Evolutionary conservation across 352 stramenopile genomes (phyloP), one percentile per base, ranked within the genome.

Genomic region (Blastocystis sp.): DNA sequence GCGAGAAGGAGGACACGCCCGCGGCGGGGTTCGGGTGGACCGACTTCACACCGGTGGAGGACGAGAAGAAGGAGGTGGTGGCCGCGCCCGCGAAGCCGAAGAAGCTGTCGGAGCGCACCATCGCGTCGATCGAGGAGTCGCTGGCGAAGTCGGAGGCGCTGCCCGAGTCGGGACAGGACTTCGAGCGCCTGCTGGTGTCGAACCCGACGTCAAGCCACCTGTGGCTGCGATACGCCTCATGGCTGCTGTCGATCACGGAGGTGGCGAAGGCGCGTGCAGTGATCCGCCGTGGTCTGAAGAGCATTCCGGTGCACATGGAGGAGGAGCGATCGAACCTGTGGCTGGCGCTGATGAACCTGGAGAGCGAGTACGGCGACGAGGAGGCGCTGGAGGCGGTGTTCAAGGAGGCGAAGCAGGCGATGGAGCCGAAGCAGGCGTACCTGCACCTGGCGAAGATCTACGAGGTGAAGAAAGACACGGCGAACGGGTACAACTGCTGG

Each of bases 281-380:
- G 50, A 45, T 89, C 12, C 63, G 67, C 4, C 79, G 79, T 35
- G 79, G 24, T 3, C 41, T 89, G 67, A 65, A 89, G 67, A 50
- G 35, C 33, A 79, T 89, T 6, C 79, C 79, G 10, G 63, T 69
- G 10, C 79, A 80, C 41, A 45, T 89, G 26, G 79, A 89, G 60
- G 79, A 80, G 26, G 79, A 89, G 67, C 63, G 67, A 19, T 21
- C 24, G 6, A 89, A 89, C 41, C 41, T 89, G 39, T 89, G 79
- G 79, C 29, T 80, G 41, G 79, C 79, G 2, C 33, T 89, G 51
- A 31, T 89, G 67, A 89, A 89, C 41, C 67, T 89, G 59, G 79
- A 89, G 60, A 70, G 55, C 13, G 79, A 89, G 33, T 89, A 79
- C 41, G 79, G 79, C 10, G 79, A 77, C 33, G 79, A 89, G 16